Evolutionary conservation across 1,284 basidiomycete genomes (phyloP), one percentile per base, ranked within the genome.

Genomic region (Cerrena zonata): DNA sequence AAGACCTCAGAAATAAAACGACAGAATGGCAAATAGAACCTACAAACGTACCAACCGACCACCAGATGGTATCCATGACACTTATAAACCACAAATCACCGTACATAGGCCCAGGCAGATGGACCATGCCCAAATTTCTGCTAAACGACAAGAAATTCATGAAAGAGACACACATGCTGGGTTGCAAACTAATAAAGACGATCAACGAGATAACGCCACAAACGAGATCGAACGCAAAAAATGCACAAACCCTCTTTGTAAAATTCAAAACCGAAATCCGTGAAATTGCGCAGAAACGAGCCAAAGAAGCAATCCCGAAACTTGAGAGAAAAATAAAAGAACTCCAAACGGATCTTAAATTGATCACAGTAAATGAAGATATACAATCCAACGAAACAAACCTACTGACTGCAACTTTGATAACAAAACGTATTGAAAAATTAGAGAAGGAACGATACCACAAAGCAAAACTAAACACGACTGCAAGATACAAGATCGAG

Each of bases 191-290:
- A n/a, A n/a, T n/a, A n/a, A n/a, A n/a, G n/a, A n/a, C n/a, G n/a
- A n/a, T n/a, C n/a, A n/a, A n/a, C n/a, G n/a, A n/a, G n/a, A n/a
- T n/a, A n/a, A n/a, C n/a, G n/a, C n/a, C n/a, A n/a, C n/a, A n/a
- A n/a, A 37, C 39, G 1, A 38, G 54, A 15, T 59, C 4, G 24
- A 19, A 13, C 12, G 2, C 27, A 5, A 4, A 18, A 12, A 24
- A 50, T 24, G 26, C 19, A 21, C 49, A 73, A 58, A 69, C 71
- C 12, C 22, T 51, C 12, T 45, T 48, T 24, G 11, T 13, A 27
- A 18, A 22, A 11, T 37, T 18, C 40, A 30, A 36, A 11, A 2
- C 10, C 27, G 15, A 40, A 12, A 19, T 24, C 12, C 22, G 15
- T 19, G 3, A 30, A 26, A 53, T 4, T 1, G n/a, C n/a, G n/a